Evolutionary conservation across 352 stramenopile genomes (phyloP), one percentile per base, ranked within the genome.

Genomic region (Globisporangium spiculum): DNA sequence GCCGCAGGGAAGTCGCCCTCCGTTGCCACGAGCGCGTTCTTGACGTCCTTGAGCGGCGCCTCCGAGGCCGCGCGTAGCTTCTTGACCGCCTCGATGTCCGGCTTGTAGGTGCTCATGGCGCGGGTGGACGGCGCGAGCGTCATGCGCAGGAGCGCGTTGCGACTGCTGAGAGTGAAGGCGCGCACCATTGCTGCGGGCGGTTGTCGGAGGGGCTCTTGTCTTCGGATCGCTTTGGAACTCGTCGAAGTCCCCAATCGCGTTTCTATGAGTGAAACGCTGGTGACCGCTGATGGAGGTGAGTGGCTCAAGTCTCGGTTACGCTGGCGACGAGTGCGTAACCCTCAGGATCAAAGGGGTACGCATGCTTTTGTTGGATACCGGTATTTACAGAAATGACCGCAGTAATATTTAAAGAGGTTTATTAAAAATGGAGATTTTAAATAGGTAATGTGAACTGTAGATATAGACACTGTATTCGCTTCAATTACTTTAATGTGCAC

Each of bases 41-140:
- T 95, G 73, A 95, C 91, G 76, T 97, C 91, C 68, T 93, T 88
- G 67, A 97, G 82, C 24, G 89, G 91, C 50, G 91, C 91, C 68
- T 94, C 86, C 27, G 90, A 96, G 60, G 89, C 87, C 10, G 79
- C 74, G 27, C 91, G 86, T 48, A 97, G 83, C 78, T 97, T 90
- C 76, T 96, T 96, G 56, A 97, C 84, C n/a, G 90, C 78, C 67
- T 86, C 83, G 36, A 96, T 92, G 70, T 90, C 77, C 12, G 88
- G 86, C 71, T 91, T 90, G 81, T 93, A 82, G 66, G 96, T 86
- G 73, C 81, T 91, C 58, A 92, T 60, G 60, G 69, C 72, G 54
- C 82, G 80, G 27, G 63, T 60, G 6, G 71, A 63, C 10, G 58
- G n/a, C 58, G 58, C n/a, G 58, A 52, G 38, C 44, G 22, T 53